A percentile compares a stretch with the other conserved stretches of the same genome.
Evolutionary conservation across 768 basidiomycete genomes (phyloP).

Genomic region (Mycena indigotica): DNA sequence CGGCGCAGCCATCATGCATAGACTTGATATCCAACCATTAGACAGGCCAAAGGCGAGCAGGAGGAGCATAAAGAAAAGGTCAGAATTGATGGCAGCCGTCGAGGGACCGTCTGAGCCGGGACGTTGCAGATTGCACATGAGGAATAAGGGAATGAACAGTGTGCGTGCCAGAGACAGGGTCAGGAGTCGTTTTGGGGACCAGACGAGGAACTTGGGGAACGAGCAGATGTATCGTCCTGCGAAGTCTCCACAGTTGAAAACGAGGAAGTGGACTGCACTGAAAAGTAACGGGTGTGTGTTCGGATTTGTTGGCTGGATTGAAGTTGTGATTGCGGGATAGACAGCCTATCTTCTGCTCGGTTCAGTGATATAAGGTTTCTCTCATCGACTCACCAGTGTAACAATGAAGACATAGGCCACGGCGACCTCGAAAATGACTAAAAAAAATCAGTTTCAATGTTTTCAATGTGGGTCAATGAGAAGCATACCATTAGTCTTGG

Average conservation of each 20-base stretch:
- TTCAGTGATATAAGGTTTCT: no score
- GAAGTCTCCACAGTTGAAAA: constrained; percentile 76
- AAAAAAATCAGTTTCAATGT: not conserved
- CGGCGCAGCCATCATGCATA: constrained; percentile 82
- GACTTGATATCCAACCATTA: constrained; percentile 78
- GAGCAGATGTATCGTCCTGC: constrained; percentile 69
- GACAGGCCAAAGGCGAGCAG: constrained; percentile 73
- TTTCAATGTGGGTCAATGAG: not conserved
- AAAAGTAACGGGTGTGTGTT: constrained; percentile 81
- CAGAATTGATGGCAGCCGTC: constrained; percentile 69
- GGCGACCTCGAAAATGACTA: constrained; percentile 64
- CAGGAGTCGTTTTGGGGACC: constrained; percentile 67
- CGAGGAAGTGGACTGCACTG: constrained; percentile 73
- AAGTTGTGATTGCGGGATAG: constrained; percentile 84
- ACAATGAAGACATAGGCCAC: constrained; percentile 76
- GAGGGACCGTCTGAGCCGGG: constrained; percentile 33
- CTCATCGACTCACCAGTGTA: constrained; percentile 75
- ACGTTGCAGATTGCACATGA: constrained; percentile 84
- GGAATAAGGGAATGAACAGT: constrained; percentile 82
- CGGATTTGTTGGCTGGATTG: constrained; percentile 67
- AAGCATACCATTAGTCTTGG: constrained; percentile 54
- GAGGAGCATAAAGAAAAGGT: constrained; percentile 72
- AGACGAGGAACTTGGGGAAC: constrained; percentile 64
- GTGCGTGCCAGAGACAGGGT: constrained; percentile 68
- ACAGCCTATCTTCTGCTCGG: no score